These are phyloP conservation scores for Pyricularia grisea DNA, from an alignment of 2,329 filamentous ascomycete species.

Conservation along the genomic window DNA sequence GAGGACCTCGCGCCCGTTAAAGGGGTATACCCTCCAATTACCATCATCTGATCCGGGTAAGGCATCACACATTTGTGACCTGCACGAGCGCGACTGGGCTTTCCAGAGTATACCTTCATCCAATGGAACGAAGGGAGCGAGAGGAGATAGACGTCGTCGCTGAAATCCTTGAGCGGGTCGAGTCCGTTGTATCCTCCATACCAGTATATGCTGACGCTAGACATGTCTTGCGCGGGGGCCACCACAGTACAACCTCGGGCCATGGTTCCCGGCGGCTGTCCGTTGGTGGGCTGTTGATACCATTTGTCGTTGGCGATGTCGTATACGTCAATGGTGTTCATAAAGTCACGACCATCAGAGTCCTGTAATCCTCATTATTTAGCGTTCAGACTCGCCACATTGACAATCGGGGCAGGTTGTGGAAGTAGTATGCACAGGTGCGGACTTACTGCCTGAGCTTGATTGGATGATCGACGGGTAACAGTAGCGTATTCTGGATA, in stretches of 20 bases:
- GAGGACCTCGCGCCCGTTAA: constrained; percentile 10
- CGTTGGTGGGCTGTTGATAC: constrained; percentile 58
- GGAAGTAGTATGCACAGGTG: background rate
- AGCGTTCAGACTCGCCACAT: background rate
- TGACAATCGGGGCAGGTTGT: background rate
- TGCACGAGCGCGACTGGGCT: constrained; percentile 45
- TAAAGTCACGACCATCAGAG: constrained; percentile 60
- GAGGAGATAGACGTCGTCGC: constrained; percentile 70
- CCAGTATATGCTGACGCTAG: constrained; percentile 76
- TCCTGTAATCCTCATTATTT: constrained; percentile 27
- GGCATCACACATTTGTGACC: constrained; percentile 68
- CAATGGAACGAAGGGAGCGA: constrained; percentile 75
- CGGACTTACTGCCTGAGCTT: constrained; percentile 28
- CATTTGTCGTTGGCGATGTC: constrained; percentile 61
- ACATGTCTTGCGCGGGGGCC: constrained; percentile 59
- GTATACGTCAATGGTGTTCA: constrained; percentile 56
- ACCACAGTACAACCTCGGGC: constrained; percentile 66
- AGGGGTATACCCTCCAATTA: constrained; percentile 56
- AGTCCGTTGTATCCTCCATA: constrained; percentile 66
- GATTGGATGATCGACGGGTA: constrained; percentile 18
- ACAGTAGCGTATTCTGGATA: constrained; percentile 39
- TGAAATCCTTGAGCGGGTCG: constrained; percentile 25
- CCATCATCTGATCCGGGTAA: constrained; percentile 74
- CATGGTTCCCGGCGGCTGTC: constrained; percentile 44
- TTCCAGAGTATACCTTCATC: constrained; percentile 46